These are phyloP conservation scores for Alternaria viburni DNA, from an alignment of 2,329 filamentous ascomycete genomes.

Conservation along the genomic window DNA sequence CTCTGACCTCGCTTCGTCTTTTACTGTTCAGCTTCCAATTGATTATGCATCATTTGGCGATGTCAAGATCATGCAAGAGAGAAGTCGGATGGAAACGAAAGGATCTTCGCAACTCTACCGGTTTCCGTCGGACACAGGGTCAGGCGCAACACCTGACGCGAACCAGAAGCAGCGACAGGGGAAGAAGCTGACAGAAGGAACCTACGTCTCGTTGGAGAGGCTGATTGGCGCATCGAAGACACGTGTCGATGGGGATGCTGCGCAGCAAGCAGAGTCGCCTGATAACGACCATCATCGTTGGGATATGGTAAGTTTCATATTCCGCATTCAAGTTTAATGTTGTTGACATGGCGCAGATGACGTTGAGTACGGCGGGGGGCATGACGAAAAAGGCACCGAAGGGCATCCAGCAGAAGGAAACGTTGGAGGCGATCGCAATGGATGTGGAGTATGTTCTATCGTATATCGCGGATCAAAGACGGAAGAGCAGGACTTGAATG, in stretches of 20 bases:
- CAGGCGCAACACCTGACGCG: constrained; percentile 10
- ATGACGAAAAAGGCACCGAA: constrained; percentile 60
- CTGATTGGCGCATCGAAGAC: constrained; percentile 11
- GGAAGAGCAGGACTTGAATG: not conserved
- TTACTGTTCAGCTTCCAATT: constrained; percentile 58
- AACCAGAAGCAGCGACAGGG: constrained; percentile 46
- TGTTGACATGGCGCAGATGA: constrained; percentile 68
- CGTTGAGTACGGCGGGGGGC: constrained; percentile 73
- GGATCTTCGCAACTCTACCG: constrained; percentile 13
- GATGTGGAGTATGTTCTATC: constrained; percentile 27
- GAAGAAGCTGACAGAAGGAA: constrained; percentile 61
- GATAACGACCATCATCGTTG: constrained; percentile 58
- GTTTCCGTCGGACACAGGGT: not conserved
- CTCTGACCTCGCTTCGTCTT: constrained; percentile 59
- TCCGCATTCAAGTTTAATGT: not conserved
- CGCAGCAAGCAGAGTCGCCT: not conserved
- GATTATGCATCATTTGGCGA: constrained; percentile 54
- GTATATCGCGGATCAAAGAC: constrained; percentile 18
- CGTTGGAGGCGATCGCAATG: constrained; percentile 20
- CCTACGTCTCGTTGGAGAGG: constrained; percentile 69
- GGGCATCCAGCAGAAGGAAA: constrained; percentile 16
- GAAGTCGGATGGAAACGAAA: constrained; percentile 20
- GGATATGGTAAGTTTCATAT: constrained; percentile 62
- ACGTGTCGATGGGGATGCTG: not conserved
- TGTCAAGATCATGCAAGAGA: constrained; percentile 14